Evolutionary conservation across 495 filamentous ascomycete genomes (phyloP).

Genomic region (Thozetella sp.): DNA sequence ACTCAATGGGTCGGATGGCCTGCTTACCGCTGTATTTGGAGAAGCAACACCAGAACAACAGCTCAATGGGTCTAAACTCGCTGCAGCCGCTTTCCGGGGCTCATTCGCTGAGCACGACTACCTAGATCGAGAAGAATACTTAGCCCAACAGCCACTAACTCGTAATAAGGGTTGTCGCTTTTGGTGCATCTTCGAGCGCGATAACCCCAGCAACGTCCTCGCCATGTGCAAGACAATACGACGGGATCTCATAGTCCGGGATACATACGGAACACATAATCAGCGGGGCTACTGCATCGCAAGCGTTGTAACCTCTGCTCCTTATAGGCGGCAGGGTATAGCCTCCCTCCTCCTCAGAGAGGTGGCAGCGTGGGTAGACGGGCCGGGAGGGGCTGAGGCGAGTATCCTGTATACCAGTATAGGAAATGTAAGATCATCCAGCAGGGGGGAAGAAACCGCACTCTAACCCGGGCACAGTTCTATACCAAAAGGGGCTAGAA

Average conservation of each 20-base stretch:
- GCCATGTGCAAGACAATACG: conserved; percentile 12
- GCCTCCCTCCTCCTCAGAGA: conserved; percentile 14
- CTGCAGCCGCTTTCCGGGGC: conserved; percentile 15
- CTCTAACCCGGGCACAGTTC: neutral
- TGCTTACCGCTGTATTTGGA: too few species aligned
- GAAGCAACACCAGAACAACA: conserved; percentile 12
- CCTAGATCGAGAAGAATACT: neutral
- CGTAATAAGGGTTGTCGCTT: neutral
- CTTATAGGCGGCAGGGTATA: conserved; percentile 18
- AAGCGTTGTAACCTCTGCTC: conserved; percentile 15
- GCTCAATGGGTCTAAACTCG: conserved; percentile 11
- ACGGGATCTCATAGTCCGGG: neutral
- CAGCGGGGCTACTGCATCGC: conserved; percentile 21
- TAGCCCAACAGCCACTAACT: neutral
- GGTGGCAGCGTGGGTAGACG: conserved; percentile 23
- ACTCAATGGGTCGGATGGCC: too few species aligned
- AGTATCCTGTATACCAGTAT: conserved; percentile 24
- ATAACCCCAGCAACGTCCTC: conserved; percentile 9
- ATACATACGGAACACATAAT: neutral
- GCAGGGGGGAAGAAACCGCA: neutral
- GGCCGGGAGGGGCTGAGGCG: conserved; percentile 14
- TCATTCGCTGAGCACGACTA: neutral
- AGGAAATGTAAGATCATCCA: conserved; percentile 18
- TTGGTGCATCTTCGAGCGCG: conserved; percentile 14
- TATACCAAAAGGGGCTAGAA: neutral